Evolutionary conservation across 2,329 filamentous ascomycete species (phyloP).

Genomic region (Teratosphaeriaceae sp.): DNA sequence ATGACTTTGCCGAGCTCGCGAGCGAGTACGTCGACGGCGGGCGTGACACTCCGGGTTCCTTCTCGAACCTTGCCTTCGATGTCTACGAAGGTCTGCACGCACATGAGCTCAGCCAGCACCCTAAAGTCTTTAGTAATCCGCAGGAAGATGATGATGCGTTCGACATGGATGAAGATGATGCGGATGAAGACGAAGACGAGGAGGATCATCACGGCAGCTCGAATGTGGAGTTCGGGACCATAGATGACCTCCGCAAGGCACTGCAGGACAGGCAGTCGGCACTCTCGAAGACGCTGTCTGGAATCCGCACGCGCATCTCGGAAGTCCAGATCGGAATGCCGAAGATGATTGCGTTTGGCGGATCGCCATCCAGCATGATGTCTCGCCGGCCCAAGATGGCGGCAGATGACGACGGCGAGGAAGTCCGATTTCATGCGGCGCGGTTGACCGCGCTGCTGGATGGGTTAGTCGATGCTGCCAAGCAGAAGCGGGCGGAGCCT

Average conservation of each 20-base stretch:
- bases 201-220: conserved; percentile 21
- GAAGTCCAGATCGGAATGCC: conserved; percentile 13
- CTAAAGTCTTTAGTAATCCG: conserved; percentile 8
- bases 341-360: conserved; percentile 3
- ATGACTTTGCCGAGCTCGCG: conserved; percentile 62
- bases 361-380: background rate
- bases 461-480: conserved; percentile 25
- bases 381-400: background rate
- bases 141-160: conserved; percentile 35
- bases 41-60: conserved; percentile 43
- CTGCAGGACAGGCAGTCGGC: conserved; percentile 15
- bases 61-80: conserved; percentile 45
- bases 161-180: conserved; percentile 39
- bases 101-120: conserved; percentile 12
- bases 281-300: conserved; percentile 16
- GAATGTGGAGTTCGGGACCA: conserved; percentile 9
- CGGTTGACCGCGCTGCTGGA: conserved; percentile 25
- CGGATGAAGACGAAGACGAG: conserved; percentile 34
- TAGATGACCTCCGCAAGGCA: conserved; percentile 20
- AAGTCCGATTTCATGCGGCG: conserved; percentile 21
- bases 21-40: conserved; percentile 60
- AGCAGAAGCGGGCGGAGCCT: conserved; percentile 12
- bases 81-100: conserved; percentile 39
- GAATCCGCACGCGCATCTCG: conserved; percentile 18
- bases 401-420: background rate